Evolutionary conservation across 1,139 yeast species (phyloP).

Genomic region (Pichia sp.): DNA sequence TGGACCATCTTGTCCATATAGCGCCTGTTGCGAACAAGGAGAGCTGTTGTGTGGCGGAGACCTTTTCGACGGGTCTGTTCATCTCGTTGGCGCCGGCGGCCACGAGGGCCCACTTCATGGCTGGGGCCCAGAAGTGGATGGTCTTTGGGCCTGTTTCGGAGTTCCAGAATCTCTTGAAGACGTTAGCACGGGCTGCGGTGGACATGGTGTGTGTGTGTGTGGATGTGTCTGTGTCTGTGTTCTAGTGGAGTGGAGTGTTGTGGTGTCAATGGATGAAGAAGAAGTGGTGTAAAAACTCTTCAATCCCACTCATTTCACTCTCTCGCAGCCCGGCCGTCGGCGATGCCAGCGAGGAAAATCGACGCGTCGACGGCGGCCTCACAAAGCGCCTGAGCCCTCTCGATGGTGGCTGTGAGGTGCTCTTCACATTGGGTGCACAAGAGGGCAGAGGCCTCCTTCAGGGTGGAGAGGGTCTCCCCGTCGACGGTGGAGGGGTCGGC

Average conservation of each 20-base stretch:
- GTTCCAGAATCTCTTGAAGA: slow-evolving; percentile 69
- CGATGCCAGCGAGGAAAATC: no score
- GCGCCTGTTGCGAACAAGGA: slow-evolving; percentile 91
- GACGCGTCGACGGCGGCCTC: slow-evolving; percentile 3
- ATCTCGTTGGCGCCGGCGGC: slow-evolving; percentile 87
- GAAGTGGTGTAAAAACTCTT: no score
- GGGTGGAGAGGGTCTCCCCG: not conserved
- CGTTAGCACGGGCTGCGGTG: slow-evolving; percentile 27
- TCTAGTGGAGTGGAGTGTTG: no score
- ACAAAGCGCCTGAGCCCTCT: not conserved
- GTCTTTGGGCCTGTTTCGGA: slow-evolving; percentile 95
- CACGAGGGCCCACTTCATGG: slow-evolving; percentile 80
- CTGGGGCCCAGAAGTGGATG: slow-evolving; percentile 89
- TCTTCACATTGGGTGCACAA: not conserved
- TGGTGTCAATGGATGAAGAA: no score
- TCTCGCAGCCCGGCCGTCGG: no score
- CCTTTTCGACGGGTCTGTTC: slow-evolving; percentile 86
- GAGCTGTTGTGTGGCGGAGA: slow-evolving; percentile 89
- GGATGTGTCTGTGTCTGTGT: no score
- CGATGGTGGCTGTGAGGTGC: not conserved
- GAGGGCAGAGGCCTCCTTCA: no score
- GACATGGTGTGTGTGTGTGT: not conserved
- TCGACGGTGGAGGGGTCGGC: not conserved
- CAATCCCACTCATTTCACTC: no score
- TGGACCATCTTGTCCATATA: slow-evolving; percentile 99